A percentile compares a stretch with the other conserved stretches of the same genome.
Conservation (phyloP, 305 asterid species). For the Solanum aculeatissimum region DNA sequence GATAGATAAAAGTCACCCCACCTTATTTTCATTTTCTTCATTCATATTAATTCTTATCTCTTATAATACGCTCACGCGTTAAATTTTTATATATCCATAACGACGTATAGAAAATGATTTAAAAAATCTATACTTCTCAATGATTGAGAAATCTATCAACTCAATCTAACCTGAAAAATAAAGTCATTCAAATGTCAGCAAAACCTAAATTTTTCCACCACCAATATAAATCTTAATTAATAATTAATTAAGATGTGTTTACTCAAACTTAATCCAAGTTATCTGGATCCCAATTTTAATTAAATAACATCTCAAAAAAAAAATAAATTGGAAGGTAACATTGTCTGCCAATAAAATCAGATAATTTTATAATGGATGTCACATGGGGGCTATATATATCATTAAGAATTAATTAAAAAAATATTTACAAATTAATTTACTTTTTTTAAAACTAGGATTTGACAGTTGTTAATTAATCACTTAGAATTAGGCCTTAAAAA, state of each 20-base stretch:
- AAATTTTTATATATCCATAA: too few relatives aligned
- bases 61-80: too few relatives aligned
- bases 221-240: not conserved
- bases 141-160: not conserved
- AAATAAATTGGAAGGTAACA: not conserved
- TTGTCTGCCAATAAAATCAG: not conserved
- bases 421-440: not conserved
- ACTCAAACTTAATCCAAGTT: not conserved
- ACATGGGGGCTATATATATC: not conserved
- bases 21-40: too few relatives aligned
- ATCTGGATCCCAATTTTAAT: not conserved
- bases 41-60: too few relatives aligned
- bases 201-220: not conserved
- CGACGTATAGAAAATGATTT: not conserved
- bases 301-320: not conserved
- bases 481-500: not conserved
- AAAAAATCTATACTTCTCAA: not conserved
- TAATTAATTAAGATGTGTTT: not conserved
- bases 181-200: not conserved
- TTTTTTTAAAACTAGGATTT: not conserved
- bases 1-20: too few relatives aligned
- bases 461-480: not conserved
- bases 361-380: slow-evolving; percentile 1
- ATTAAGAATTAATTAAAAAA: not conserved
- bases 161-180: not conserved